Evolutionary conservation across 2,329 filamentous ascomycete species (phyloP).

Genomic region (Pseudocercospora macadamiae): DNA sequence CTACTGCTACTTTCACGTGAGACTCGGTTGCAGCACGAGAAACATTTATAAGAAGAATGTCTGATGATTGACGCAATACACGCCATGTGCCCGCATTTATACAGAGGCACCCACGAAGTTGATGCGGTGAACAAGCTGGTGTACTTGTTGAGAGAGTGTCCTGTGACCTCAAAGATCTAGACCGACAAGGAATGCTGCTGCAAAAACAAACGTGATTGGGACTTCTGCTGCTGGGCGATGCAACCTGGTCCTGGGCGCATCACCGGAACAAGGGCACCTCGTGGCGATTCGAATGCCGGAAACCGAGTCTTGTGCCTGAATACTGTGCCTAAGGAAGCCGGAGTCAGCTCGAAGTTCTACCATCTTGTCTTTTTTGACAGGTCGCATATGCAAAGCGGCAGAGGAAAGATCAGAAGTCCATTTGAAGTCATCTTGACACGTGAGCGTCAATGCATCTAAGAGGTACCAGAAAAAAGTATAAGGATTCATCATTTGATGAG

Average conservation of each 20-base stretch:
- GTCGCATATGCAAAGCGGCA: background rate
- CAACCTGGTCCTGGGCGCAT: background rate
- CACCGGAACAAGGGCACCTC: background rate
- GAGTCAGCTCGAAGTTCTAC: constrained; percentile 7
- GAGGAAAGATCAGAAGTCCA: background rate
- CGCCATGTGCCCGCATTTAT: too few relatives aligned
- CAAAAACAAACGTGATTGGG: background rate
- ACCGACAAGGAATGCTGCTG: background rate
- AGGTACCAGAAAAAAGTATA: constrained; percentile 9
- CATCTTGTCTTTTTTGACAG: background rate
- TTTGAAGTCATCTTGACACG: constrained; percentile 9
- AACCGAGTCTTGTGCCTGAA: background rate
- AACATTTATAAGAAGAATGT: background rate
- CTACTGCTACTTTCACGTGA: background rate
- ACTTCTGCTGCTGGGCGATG: background rate
- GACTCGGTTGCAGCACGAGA: background rate
- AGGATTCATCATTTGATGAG: constrained; percentile 8
- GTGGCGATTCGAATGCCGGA: background rate
- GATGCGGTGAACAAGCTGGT: background rate
- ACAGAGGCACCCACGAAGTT: too few relatives aligned
- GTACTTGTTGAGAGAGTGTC: background rate
- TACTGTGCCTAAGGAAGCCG: background rate
- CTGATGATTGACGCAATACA: too few relatives aligned
- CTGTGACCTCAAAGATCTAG: background rate
- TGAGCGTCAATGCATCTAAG: constrained; percentile 9